Base-by-base conservation (phyloP, 495 filamentous ascomycete genomes). In the Hypoxylon crocopeplum region DNA sequence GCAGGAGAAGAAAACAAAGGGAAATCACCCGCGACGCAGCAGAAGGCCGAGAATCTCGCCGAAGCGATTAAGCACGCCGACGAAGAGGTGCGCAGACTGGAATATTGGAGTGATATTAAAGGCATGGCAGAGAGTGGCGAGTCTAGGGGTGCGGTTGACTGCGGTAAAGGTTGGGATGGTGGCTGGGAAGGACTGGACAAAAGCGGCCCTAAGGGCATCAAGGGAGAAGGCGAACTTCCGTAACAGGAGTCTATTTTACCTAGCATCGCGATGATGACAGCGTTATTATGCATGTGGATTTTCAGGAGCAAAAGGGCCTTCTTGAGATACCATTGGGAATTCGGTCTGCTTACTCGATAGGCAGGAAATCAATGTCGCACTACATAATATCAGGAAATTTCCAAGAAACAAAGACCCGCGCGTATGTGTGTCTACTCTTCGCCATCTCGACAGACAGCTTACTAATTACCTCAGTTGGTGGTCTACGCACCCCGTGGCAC, bases 21-120 rank as follows among this genome's bases (percentile, higher is more conserved):
- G 15, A 67, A 69, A 7, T 64, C 66, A 1, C 42, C 66, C 0
- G 55, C 56, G n/a, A 33, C 40, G n/a, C 56, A 62, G 8, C 42
- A 65, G 12, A 76, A 75, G 39, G 73, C 79, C 10, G 76, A 84
- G 29, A 80, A 84, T 53, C 75, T 91, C 4, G 72, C 75, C 29
- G 75, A 68, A 19, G 84, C 88, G 0, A 73, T 89, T 10, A 70
- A 78, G 44, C 79, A 83, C 30, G 88, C 88, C 0, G 87, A 90
- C 46, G 81, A 82, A 41, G 85, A 90, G 48, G 86, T 89, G 25
- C 81, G 81, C 59, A 78, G 72, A 53, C 72, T 91, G 17, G 86
- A 90, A 62, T 92, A 85, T 67, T 92, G 88, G 88, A 87, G 83
- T 59, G 88, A 92, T 56, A 80, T 89, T 56, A 87, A 84, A 52